Percentiles rank a stretch among this genome's conserved stretches.
Conservation (phyloP, 176 grass and related monocot species). For the Tuctoria greenei region DNA sequence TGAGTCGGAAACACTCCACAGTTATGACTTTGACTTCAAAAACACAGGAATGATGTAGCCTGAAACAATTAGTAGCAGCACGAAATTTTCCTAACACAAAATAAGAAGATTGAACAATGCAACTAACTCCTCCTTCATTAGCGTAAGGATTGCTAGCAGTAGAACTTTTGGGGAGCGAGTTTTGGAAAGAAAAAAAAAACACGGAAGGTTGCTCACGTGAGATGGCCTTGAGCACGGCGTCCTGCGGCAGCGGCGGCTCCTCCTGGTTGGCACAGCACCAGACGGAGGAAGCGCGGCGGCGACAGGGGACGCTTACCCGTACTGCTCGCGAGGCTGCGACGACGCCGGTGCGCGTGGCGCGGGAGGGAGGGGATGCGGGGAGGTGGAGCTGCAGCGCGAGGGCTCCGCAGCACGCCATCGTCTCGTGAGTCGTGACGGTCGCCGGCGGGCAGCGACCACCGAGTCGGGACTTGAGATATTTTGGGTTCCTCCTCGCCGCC, state of each 20-base stretch:
- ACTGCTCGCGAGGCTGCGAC: neutral
- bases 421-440: neutral
- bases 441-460: neutral
- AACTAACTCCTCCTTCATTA: neutral
- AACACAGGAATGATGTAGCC: no score
- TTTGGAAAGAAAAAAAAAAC: neutral
- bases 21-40: neutral
- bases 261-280: constrained; percentile 42
- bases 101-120: neutral
- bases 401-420: constrained; percentile 34
- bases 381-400: constrained; percentile 23
- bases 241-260: constrained; percentile 67
- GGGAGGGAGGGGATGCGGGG: neutral
- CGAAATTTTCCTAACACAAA: neutral
- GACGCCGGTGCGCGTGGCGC: neutral
- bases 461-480: neutral
- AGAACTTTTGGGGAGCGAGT: neutral
- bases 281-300: constrained; percentile 21
- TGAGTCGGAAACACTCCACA: no score
- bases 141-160: neutral
- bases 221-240: constrained; percentile 74
- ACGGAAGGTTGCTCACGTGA: constrained; percentile 43
- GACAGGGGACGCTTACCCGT: neutral
- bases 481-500: neutral
- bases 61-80: neutral